Evolutionary conservation across 2,329 filamentous ascomycete genomes (phyloP).

Genomic region (Pestalotiopsis sp.): DNA sequence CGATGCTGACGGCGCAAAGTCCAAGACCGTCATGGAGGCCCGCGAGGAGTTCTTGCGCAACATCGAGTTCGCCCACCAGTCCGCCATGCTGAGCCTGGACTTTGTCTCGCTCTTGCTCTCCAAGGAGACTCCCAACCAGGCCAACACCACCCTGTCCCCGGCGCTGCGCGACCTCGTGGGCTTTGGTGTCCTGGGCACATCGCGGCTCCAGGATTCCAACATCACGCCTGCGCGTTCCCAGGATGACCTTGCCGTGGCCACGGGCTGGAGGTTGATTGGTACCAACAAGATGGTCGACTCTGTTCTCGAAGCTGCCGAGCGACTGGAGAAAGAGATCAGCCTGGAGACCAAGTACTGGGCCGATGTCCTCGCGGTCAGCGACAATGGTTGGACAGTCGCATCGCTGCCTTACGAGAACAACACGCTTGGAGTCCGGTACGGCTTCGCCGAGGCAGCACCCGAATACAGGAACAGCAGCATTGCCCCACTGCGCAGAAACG

Average conservation of each 20-base stretch:
- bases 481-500: conserved; percentile 74
- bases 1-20: conserved; percentile 43
- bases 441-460: conserved; percentile 74
- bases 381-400: conserved; percentile 85
- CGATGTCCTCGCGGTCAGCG: conserved; percentile 78
- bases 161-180: conserved; percentile 72
- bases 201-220: conserved; percentile 64
- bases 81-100: conserved; percentile 73
- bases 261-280: conserved; percentile 78
- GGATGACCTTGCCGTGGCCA: conserved; percentile 58
- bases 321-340: conserved; percentile 76
- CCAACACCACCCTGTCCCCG: conserved; percentile 70
- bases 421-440: conserved; percentile 83
- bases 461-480: conserved; percentile 73
- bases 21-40: conserved; percentile 44
- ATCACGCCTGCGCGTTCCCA: conserved; percentile 56
- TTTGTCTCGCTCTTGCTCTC: conserved; percentile 82
- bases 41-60: conserved; percentile 59
- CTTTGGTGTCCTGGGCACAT: conserved; percentile 72
- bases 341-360: conserved; percentile 89
- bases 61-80: conserved; percentile 61
- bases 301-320: conserved; percentile 70
- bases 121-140: conserved; percentile 76
- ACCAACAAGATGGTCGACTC: conserved; percentile 76
- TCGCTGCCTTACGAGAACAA: conserved; percentile 73